A percentile compares a stretch with the other conserved stretches of the same genome.
phyloP scores from a whole-genome alignment of 768 basidiomycete species.

The Boletus patriciae region DNA sequence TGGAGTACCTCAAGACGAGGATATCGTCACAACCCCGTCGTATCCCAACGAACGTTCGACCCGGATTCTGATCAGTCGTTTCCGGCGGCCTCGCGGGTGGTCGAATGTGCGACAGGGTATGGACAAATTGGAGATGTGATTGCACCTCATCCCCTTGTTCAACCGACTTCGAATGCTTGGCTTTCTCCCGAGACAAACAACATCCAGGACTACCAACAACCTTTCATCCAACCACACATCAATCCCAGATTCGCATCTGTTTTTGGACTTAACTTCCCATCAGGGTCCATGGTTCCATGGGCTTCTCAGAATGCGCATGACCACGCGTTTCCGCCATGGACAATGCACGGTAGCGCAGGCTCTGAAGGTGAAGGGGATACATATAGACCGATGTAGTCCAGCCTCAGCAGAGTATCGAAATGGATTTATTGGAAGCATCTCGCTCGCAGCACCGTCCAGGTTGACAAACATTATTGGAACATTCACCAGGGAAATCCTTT shows the following conservation, averaged over 20 bases:
- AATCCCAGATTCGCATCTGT: conserved; percentile 75
- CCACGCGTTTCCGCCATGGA: conserved; percentile 25
- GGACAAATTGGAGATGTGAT: conserved; percentile 38
- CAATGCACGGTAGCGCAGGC: conserved; percentile 29
- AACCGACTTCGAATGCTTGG: conserved; percentile 19
- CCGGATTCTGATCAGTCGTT: conserved; percentile 31
- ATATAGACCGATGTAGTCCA: conserved; percentile 29
- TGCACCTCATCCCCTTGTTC: conserved; percentile 13
- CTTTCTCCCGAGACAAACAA: conserved; percentile 9
- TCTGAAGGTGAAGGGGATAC: conserved; percentile 27
- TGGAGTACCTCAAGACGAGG: conserved; percentile 23
- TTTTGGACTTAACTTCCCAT: conserved; percentile 51
- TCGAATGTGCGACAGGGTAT: conserved; percentile 43
- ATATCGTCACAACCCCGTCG: conserved; percentile 7
- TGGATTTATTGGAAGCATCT: conserved; percentile 18
- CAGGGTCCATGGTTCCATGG: conserved; percentile 24
- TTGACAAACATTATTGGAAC: neutral
- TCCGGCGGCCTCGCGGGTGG: conserved; percentile 49
- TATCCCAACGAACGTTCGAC: conserved; percentile 33
- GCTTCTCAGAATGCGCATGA: conserved; percentile 19
- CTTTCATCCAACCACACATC: conserved; percentile 74
- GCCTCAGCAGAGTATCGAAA: conserved; percentile 11
- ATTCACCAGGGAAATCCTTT: neutral
- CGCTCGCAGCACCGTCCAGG: neutral
- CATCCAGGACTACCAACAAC: conserved; percentile 21